A percentile compares a stretch with the other conserved stretches of the same genome.
These are phyloP conservation scores for Venustampulla echinocandica DNA, from an alignment of 495 filamentous ascomycete genomes.

Conservation along the genomic window DNA sequence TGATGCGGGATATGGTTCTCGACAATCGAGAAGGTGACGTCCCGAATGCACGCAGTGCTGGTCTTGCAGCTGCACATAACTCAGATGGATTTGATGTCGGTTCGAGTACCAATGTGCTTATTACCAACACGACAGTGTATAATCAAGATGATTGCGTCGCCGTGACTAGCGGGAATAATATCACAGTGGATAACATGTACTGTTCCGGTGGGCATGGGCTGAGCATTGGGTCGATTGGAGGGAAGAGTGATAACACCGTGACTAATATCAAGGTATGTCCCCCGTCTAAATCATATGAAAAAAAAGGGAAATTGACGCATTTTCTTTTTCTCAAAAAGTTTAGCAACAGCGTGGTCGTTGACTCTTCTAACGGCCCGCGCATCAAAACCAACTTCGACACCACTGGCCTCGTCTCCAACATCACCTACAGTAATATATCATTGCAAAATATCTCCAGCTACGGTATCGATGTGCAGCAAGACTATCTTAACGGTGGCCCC, in stretches of 20 bases:
- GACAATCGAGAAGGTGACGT: conserved; percentile 37
- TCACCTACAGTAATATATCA: conserved; percentile 37
- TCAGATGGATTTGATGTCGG: conserved; percentile 36
- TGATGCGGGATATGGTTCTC: conserved; percentile 28
- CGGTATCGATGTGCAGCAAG: conserved; percentile 40
- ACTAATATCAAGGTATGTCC: conserved; percentile 27
- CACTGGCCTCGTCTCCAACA: conserved; percentile 33
- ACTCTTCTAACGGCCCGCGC: conserved; percentile 32
- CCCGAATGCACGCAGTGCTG: conserved; percentile 29
- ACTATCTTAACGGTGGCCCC: conserved; percentile 41
- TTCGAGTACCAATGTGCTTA: conserved; percentile 23
- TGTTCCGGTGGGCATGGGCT: conserved; percentile 41
- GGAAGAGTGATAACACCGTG: conserved; percentile 40
- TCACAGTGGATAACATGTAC: conserved; percentile 28
- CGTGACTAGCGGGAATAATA: conserved; percentile 30
- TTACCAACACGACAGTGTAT: conserved; percentile 27
- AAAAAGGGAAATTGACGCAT: too few species aligned
- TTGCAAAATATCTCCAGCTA: conserved; percentile 35
- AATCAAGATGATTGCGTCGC: conserved; percentile 43
- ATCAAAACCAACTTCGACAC: conserved; percentile 40
- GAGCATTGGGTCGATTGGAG: conserved; percentile 40
- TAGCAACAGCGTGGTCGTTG: conserved; percentile 25
- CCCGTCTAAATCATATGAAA: not conserved
- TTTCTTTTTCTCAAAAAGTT: conserved; percentile 21
- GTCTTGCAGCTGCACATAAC: conserved; percentile 34